phyloP scores from a whole-genome alignment of 495 filamentous ascomycete genomes.

The Trichoderma asperelloides region DNA sequence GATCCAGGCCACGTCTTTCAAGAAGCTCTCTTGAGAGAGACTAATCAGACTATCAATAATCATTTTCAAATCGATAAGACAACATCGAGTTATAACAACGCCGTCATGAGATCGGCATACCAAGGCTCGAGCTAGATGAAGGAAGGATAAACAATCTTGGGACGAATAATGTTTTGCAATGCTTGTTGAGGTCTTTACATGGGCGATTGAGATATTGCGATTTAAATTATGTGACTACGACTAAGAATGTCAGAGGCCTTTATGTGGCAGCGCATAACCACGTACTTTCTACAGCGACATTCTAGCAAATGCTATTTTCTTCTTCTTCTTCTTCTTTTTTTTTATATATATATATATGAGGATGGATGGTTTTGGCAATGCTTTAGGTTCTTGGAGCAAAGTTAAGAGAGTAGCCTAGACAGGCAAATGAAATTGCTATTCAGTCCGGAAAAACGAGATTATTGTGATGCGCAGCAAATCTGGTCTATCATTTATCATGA shows the following conservation, averaged over 20 bases:
- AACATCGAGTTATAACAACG: constrained; percentile 1
- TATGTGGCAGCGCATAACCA: not conserved
- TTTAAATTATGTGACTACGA: not conserved
- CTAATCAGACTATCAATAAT: not conserved
- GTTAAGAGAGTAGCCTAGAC: not conserved
- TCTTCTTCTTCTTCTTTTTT: too few species aligned
- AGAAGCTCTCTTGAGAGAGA: not conserved
- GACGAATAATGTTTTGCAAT: not conserved
- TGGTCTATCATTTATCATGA: constrained; percentile 6
- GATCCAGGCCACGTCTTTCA: not conserved
- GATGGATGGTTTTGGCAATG: too few species aligned
- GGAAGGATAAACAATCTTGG: not conserved
- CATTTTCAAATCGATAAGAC: not conserved
- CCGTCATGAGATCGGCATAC: not conserved
- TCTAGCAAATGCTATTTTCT: too few species aligned
- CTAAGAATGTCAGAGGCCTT: not conserved
- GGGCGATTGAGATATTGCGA: not conserved
- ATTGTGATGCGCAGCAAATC: not conserved
- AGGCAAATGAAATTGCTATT: not conserved
- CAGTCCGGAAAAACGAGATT: not conserved
- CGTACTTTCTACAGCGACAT: too few species aligned
- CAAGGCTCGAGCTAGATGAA: not conserved
- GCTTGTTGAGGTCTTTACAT: not conserved
- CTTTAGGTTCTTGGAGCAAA: too few species aligned
- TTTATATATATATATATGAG: too few species aligned